These are phyloP conservation scores for Murraya koenigii DNA, from an alignment of 345 rosid species.

Conservation along the genomic window DNA sequence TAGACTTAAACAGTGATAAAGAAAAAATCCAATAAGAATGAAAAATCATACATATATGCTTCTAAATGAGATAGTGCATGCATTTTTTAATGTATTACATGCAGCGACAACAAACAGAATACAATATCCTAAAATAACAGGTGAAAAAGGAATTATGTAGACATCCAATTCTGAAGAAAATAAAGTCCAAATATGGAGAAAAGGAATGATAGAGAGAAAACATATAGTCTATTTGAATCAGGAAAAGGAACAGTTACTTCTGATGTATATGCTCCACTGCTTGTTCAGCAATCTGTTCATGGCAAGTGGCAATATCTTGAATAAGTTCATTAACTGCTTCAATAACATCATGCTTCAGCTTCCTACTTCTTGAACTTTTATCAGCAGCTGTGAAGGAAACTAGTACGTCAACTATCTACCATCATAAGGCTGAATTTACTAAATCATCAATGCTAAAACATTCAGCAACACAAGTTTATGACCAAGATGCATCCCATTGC, in stretches of 20 bases:
- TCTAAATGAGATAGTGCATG: neutral
- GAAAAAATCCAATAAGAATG: neutral
- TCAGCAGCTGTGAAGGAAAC: constrained; percentile 72
- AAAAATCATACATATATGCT: neutral
- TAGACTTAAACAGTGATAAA: neutral
- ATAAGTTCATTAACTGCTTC: constrained; percentile 96
- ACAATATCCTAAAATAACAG: neutral
- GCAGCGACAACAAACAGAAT: neutral
- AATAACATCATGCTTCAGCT: constrained; percentile 94
- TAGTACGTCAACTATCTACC: constrained; percentile 20
- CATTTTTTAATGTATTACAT: neutral
- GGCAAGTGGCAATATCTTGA: constrained; percentile 81
- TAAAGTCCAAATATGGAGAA: neutral
- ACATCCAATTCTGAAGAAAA: neutral
- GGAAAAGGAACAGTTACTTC: constrained; percentile 48
- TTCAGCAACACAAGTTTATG: neutral
- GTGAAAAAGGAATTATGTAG: neutral
- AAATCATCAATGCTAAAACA: neutral
- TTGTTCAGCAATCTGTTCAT: constrained; percentile 98
- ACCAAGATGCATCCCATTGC: neutral
- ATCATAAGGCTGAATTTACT: neutral
- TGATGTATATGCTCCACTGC: constrained; percentile 99
- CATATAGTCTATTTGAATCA: constrained; percentile 3
- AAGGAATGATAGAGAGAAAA: neutral
- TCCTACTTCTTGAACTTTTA: constrained; percentile 79